Conservation (phyloP, 2,329 filamentous ascomycete species). For the Scedosporium minutisporum region DNA sequence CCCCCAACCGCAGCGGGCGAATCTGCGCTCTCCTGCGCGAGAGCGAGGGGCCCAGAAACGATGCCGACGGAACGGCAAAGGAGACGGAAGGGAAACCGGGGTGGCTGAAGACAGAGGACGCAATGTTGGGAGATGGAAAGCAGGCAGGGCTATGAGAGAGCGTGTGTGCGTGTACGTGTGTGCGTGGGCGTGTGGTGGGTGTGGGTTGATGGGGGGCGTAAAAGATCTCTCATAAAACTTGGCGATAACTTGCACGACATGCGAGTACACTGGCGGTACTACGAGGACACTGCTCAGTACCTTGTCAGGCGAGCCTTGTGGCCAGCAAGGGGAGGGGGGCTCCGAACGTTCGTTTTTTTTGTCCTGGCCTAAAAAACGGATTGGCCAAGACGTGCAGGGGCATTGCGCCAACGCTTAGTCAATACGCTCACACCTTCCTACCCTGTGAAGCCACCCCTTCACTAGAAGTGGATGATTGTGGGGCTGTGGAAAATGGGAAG, state of each 20-base stretch:
- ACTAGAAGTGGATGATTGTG: neutral
- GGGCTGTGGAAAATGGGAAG: neutral
- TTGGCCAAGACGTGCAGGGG: neutral
- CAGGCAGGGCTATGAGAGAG: neutral
- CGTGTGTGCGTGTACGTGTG: neutral
- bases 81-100: slow-evolving; percentile 5
- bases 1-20: neutral
- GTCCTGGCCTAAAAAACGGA: neutral
- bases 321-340: neutral
- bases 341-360: slow-evolving; percentile 1
- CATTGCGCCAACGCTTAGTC: slow-evolving; percentile 3
- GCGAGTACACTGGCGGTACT: slow-evolving; percentile 5
- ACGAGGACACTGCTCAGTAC: neutral
- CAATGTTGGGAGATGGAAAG: neutral
- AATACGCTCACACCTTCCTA: neutral
- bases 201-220: neutral
- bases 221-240: neutral
- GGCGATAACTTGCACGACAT: neutral
- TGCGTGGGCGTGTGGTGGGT: neutral
- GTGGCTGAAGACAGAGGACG: neutral
- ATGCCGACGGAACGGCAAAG: slow-evolving; percentile 1
- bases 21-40: neutral
- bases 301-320: neutral
- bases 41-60: neutral
- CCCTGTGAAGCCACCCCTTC: neutral